Evolutionary conservation across 768 basidiomycete genomes (phyloP).

Genomic region (Tulasnella calospora): DNA sequence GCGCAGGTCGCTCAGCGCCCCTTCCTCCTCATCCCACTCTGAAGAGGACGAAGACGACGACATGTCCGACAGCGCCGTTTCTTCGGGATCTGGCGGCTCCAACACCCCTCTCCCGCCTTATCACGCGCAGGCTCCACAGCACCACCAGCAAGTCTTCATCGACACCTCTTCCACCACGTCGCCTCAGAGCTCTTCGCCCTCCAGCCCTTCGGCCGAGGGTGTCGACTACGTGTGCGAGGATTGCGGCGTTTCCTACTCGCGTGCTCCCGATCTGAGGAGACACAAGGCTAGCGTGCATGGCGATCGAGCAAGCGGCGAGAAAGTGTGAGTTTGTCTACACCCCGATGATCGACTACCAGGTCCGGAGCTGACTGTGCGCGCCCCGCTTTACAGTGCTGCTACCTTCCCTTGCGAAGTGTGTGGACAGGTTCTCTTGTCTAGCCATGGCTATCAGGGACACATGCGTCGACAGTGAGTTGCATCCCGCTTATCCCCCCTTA

Average conservation of each 20-base stretch:
- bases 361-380: neutral
- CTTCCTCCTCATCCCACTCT: neutral
- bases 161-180: neutral
- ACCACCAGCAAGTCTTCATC: neutral
- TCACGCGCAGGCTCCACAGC: neutral
- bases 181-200: neutral
- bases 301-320: slow-evolving; percentile 21
- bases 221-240: slow-evolving; percentile 24
- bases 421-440: slow-evolving; percentile 23
- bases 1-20: slow-evolving; percentile 15
- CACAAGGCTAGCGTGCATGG: slow-evolving; percentile 23
- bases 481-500: neutral
- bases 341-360: neutral
- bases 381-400: neutral
- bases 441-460: slow-evolving; percentile 24
- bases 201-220: slow-evolving; percentile 1
- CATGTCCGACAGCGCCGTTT: slow-evolving; percentile 13
- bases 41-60: slow-evolving; percentile 24
- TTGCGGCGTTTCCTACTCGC: slow-evolving; percentile 25
- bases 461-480: slow-evolving; percentile 22
- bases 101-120: slow-evolving; percentile 23
- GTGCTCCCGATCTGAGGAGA: slow-evolving; percentile 22
- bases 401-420: slow-evolving; percentile 26
- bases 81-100: slow-evolving; percentile 28
- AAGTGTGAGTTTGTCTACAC: slow-evolving; percentile 8